Evolutionary conservation across 148 eudicot species (phyloP).

Genomic region (Rhododendron vialii): DNA sequence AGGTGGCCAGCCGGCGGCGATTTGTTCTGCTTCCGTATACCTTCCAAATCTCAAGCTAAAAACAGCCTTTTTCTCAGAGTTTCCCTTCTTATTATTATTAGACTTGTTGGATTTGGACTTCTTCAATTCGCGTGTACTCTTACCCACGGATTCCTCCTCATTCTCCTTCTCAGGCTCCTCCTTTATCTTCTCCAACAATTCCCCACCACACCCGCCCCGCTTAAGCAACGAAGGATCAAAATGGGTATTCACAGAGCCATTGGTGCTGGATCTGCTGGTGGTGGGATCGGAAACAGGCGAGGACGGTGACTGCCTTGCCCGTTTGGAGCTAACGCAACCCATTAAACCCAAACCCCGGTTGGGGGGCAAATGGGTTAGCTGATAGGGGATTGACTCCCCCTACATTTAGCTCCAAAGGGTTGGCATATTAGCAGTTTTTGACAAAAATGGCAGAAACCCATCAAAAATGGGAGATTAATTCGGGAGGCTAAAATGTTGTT

Average conservation of each 20-base stretch:
- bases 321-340: conserved; percentile 92
- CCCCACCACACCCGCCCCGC: conserved; percentile 10
- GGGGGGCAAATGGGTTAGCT: conserved; percentile 19
- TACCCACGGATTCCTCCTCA: conserved; percentile 17
- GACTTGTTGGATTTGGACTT: neutral
- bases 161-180: conserved; percentile 31
- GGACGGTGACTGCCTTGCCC: conserved; percentile 29
- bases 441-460: conserved; percentile 4
- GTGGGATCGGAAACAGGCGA: conserved; percentile 29
- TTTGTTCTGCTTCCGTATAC: conserved; percentile 42
- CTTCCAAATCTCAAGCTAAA: conserved; percentile 58
- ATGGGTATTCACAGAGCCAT: conserved; percentile 20
- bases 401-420: conserved; percentile 18
- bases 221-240: conserved; percentile 9
- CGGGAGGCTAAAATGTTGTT: conserved; percentile 9
- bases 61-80: conserved; percentile 18
- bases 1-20: conserved; percentile 68
- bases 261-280: neutral
- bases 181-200: conserved; percentile 33
- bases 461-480: conserved; percentile 13
- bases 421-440: neutral
- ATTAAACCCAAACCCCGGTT: conserved; percentile 46
- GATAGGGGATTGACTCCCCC: conserved; percentile 7
- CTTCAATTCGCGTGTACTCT: conserved; percentile 6
- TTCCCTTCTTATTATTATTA: conserved; percentile 1